Conservation (phyloP, 1,284 basidiomycete genomes). For the Melampsora americana region DNA sequence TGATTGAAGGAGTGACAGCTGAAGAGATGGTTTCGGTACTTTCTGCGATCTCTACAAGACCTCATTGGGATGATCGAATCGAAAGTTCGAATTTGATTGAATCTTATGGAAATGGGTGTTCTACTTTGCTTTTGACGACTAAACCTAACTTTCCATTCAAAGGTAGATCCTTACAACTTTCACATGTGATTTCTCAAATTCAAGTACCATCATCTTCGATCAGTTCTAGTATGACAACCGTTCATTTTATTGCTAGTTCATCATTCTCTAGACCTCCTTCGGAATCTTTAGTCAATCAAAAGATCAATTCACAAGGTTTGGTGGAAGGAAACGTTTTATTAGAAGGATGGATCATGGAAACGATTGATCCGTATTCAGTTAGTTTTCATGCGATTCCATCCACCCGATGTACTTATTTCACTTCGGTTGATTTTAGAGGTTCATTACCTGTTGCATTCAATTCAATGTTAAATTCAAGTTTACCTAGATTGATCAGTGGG, state of each 20-base stretch:
- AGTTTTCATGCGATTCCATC: conserved; percentile 95
- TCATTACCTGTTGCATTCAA: conserved; percentile 82
- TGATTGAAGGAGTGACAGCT: conserved; percentile 89
- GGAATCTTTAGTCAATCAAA: conserved; percentile 68
- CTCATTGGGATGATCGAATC: conserved; percentile 79
- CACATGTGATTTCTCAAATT: conserved; percentile 69
- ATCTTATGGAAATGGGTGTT: conserved; percentile 73
- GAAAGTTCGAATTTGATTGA: conserved; percentile 70
- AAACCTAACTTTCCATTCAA: conserved; percentile 74
- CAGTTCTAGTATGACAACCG: conserved; percentile 56
- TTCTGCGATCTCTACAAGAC: conserved; percentile 69
- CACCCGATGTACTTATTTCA: conserved; percentile 80
- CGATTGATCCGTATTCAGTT: conserved; percentile 90
- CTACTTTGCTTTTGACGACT: conserved; percentile 59
- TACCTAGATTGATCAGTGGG: conserved; percentile 51
- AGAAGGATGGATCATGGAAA: conserved; percentile 95
- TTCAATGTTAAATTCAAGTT: conserved; percentile 71
- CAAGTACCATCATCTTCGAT: conserved; percentile 57
- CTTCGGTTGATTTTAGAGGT: conserved; percentile 83
- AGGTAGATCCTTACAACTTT: conserved; percentile 78
- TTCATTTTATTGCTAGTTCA: conserved; percentile 55
- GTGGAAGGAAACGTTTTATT: conserved; percentile 79
- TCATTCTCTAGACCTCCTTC: conserved; percentile 60
- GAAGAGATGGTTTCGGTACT: conserved; percentile 75
- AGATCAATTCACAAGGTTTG: conserved; percentile 73